A percentile compares a stretch with the other conserved stretches of the same genome.
These are phyloP conservation scores for Colletotrichum musae DNA, from an alignment of 2,329 filamentous ascomycete species.

Conservation along the genomic window DNA sequence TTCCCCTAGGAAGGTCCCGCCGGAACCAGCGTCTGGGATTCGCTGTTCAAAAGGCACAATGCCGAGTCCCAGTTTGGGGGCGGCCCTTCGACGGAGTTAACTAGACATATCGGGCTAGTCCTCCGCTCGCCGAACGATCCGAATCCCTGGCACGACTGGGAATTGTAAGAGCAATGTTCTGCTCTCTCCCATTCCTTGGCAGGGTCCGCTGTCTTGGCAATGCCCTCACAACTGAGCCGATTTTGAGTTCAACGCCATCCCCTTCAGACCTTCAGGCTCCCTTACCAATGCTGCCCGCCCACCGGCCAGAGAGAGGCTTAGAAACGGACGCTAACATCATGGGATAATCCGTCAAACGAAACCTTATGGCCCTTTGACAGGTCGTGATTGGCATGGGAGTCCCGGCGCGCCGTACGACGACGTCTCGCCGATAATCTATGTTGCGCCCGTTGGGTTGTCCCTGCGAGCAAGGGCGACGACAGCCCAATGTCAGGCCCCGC, in stretches of 20 bases:
- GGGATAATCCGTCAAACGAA: not conserved
- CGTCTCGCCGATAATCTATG: not conserved
- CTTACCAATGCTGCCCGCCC: not conserved
- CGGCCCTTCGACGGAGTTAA: not conserved
- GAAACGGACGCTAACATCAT: constrained; percentile 1
- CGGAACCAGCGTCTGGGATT: not conserved
- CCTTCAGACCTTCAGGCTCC: not conserved
- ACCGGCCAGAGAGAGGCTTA: not conserved
- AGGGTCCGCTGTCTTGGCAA: not conserved
- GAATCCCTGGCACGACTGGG: constrained; percentile 6
- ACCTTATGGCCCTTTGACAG: not conserved
- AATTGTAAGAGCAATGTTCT: not conserved
- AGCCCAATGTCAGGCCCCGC: constrained; percentile 7
- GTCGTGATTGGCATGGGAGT: constrained; percentile 17
- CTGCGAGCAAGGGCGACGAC: not conserved
- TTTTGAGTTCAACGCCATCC: constrained; percentile 23
- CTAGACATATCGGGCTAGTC: not conserved
- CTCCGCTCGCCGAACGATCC: constrained; percentile 11
- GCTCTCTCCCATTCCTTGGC: constrained; percentile 4
- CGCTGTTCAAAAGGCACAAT: constrained; percentile 15
- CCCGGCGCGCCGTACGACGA: constrained; percentile 19
- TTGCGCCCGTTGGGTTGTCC: constrained; percentile 22
- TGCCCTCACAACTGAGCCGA: not conserved
- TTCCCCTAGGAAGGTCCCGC: not conserved
- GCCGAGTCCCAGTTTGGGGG: constrained; percentile 4